Conservation (phyloP, 148 eudicot genomes). For the Rhododendron kiyosumense region DNA sequence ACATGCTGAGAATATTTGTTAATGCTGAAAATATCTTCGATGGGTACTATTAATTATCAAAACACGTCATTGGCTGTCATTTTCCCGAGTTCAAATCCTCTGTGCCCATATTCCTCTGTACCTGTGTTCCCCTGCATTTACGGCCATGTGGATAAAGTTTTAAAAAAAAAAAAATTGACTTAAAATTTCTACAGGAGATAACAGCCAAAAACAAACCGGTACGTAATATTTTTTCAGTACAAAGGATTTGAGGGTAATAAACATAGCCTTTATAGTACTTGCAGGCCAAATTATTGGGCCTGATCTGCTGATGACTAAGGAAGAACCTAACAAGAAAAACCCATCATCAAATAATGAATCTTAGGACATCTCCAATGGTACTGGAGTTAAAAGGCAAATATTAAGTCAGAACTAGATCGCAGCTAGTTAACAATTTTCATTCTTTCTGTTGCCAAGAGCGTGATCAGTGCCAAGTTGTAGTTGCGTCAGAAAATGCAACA, state of each 20-base stretch:
- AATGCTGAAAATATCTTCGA: too few species aligned
- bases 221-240: too few species aligned
- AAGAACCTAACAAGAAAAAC: background rate
- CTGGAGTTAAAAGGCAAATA: background rate
- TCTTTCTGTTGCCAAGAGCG: background rate
- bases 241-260: background rate
- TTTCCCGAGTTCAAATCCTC: background rate
- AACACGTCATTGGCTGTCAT: too few species aligned
- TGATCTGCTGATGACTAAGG: background rate
- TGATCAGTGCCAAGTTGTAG: too few species aligned
- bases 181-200: background rate
- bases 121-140: too few species aligned
- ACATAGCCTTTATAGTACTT: background rate
- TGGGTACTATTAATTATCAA: too few species aligned
- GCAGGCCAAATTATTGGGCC: background rate
- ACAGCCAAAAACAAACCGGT: background rate
- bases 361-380: too few species aligned
- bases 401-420: background rate
- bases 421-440: background rate
- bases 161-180: too few species aligned
- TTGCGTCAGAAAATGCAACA: too few species aligned
- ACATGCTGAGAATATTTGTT: too few species aligned
- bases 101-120: too few species aligned
- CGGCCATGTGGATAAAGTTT: too few species aligned
- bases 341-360: background rate